phyloP scores from a whole-genome alignment of 177 flowering plant species.

The Vitis hybrid region DNA sequence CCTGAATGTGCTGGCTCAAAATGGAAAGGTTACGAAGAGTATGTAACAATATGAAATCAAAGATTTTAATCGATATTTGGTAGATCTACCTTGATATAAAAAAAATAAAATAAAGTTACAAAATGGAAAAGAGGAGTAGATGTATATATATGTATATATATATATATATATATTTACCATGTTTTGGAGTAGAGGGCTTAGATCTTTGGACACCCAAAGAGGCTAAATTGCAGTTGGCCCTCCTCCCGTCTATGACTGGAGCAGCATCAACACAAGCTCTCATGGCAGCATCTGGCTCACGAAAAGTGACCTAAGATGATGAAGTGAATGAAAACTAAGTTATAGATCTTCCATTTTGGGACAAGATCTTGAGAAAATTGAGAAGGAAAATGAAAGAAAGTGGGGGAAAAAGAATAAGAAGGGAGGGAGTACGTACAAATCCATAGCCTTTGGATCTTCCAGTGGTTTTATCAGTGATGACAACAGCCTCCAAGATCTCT shows the following conservation, averaged over 20 bases:
- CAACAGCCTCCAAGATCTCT: conserved; percentile 92
- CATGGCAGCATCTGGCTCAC: conserved; percentile 87
- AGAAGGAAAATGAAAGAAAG: neutral
- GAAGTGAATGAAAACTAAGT: neutral
- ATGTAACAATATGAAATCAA: no score
- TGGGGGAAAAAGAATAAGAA: neutral
- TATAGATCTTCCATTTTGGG: conserved; percentile 1
- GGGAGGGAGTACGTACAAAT: conserved; percentile 51
- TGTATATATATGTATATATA: neutral
- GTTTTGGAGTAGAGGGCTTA: conserved; percentile 87
- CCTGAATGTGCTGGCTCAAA: neutral
- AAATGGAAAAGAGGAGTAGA: neutral
- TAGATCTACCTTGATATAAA: neutral
- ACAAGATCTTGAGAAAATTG: conserved; percentile 9
- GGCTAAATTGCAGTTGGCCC: conserved; percentile 97
- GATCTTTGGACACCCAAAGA: conserved; percentile 90
- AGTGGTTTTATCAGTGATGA: conserved; percentile 85
- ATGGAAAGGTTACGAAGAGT: neutral
- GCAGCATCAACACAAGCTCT: conserved; percentile 89
- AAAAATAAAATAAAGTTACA: neutral
- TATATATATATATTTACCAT: conserved; percentile 34
- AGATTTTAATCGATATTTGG: no score
- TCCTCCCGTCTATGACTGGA: conserved; percentile 95
- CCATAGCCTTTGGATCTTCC: conserved; percentile 98
- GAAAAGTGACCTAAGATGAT: conserved; percentile 72